Percentiles rank a stretch among this genome's conserved stretches.
Conservation (phyloP, 1,139 yeast species). For the Petasospora rhodanensis region DNA sequence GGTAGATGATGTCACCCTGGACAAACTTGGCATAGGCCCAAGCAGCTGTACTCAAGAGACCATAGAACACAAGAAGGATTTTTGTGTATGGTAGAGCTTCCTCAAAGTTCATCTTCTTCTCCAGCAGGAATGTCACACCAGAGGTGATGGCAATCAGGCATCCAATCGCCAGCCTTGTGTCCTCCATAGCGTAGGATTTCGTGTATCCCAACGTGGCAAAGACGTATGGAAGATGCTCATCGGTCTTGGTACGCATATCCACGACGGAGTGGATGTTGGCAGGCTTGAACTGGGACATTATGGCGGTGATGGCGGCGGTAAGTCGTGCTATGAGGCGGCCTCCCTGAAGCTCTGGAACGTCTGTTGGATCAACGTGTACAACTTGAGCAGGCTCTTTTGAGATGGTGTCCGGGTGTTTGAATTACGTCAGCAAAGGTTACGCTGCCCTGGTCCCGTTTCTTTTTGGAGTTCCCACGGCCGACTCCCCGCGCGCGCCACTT, state of each 20-base stretch:
- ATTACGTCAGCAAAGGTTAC: too few relatives aligned
- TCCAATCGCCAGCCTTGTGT: conserved; percentile 66
- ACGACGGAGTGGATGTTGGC: conserved; percentile 8
- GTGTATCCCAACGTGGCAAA: conserved; percentile 56
- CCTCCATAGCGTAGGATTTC: conserved; percentile 54
- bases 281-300: conserved; percentile 7
- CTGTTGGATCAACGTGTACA: too few relatives aligned
- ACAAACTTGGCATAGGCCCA: conserved; percentile 45
- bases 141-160: conserved; percentile 62
- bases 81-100: conserved; percentile 37
- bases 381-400: too few relatives aligned
- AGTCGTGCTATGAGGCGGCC: too few relatives aligned
- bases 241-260: conserved; percentile 42
- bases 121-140: conserved; percentile 59
- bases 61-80: conserved; percentile 46
- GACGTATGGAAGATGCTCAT: conserved; percentile 42
- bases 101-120: conserved; percentile 52
- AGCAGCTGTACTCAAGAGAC: conserved; percentile 43
- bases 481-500: too few relatives aligned
- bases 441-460: too few relatives aligned
- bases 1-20: conserved; percentile 55
- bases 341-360: too few relatives aligned
- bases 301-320: too few relatives aligned
- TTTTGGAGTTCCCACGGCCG: too few relatives aligned
- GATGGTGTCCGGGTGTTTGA: too few relatives aligned